Evolutionary conservation across 1,284 basidiomycete genomes (phyloP).

Genomic region (Sanghuangporus baumii): DNA sequence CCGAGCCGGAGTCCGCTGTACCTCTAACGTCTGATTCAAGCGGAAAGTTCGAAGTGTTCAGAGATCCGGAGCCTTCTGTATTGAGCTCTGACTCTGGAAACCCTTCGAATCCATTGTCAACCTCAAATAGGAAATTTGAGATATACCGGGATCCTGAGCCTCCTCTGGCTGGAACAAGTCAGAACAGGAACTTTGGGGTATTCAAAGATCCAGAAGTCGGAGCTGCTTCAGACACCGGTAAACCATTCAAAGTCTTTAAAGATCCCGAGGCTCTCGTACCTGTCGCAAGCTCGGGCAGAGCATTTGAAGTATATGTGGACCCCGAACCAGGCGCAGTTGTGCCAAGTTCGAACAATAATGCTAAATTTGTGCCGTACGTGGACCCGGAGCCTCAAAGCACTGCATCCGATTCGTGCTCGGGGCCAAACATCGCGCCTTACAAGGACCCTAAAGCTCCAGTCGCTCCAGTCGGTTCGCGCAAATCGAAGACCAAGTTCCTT

Average conservation of each 20-base stretch:
- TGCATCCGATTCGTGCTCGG: slow-evolving; percentile 33
- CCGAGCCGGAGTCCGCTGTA: slow-evolving; percentile 23
- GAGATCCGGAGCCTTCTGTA: background rate
- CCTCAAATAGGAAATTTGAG: background rate
- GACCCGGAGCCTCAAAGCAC: slow-evolving; percentile 44
- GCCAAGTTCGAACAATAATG: background rate
- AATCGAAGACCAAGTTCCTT: slow-evolving; percentile 11
- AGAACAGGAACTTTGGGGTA: background rate
- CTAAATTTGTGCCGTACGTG: slow-evolving; percentile 12
- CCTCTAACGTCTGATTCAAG: background rate
- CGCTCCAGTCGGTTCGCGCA: slow-evolving; percentile 10
- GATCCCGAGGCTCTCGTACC: background rate
- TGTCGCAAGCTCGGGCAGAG: background rate
- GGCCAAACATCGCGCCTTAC: background rate
- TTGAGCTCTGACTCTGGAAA: background rate
- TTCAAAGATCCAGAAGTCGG: background rate
- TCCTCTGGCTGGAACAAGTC: background rate
- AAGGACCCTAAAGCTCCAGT: slow-evolving; percentile 31
- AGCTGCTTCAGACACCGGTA: too few species aligned
- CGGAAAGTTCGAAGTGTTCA: background rate
- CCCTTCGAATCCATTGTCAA: background rate
- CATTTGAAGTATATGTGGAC: background rate
- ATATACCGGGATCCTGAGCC: background rate
- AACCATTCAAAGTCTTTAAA: background rate
- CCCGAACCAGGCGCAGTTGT: background rate